Evolutionary conservation across 768 basidiomycete species (phyloP).

Genomic region (Daedaleopsis nitida): DNA sequence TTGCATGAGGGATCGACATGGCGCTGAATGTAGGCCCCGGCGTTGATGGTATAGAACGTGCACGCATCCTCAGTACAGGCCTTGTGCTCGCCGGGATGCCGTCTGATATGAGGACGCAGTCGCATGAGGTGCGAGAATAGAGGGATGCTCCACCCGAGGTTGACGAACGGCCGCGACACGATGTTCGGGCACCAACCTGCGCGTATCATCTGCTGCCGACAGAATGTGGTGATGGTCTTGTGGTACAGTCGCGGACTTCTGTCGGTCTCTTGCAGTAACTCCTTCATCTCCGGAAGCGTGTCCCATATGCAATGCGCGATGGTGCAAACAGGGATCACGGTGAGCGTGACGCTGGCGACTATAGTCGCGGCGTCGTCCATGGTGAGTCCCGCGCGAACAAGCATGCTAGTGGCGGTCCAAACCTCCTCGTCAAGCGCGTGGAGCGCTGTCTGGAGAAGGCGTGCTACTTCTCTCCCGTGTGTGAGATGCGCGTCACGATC

Average conservation of each 20-base stretch:
- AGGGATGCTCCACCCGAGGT: not conserved
- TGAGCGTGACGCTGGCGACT: slow-evolving; percentile 1
- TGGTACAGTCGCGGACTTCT: not conserved
- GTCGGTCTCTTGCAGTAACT: not conserved
- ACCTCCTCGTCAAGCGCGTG: slow-evolving; percentile 5
- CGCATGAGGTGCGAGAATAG: slow-evolving; percentile 1
- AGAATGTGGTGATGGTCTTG: not conserved
- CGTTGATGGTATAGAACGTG: slow-evolving; percentile 8
- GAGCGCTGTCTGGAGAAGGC: not conserved
- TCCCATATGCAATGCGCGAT: not conserved
- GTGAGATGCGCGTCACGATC: not conserved
- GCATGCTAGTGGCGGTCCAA: not conserved
- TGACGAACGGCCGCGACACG: not conserved
- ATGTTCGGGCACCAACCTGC: slow-evolving; percentile 8
- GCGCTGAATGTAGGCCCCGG: not conserved
- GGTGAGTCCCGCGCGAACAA: not conserved
- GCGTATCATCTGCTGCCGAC: not conserved
- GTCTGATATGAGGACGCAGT: not conserved
- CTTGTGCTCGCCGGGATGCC: not conserved
- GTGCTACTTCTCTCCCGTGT: not conserved
- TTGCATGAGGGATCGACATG: slow-evolving; percentile 8
- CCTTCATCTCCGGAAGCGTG: not conserved
- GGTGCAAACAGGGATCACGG: not conserved
- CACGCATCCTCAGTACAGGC: slow-evolving; percentile 1
- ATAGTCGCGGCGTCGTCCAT: not conserved